Percentiles rank a stretch among this genome's conserved stretches.
phyloP scores from a whole-genome alignment of 106 monocot species.

The Dendrobium catenatum region DNA sequence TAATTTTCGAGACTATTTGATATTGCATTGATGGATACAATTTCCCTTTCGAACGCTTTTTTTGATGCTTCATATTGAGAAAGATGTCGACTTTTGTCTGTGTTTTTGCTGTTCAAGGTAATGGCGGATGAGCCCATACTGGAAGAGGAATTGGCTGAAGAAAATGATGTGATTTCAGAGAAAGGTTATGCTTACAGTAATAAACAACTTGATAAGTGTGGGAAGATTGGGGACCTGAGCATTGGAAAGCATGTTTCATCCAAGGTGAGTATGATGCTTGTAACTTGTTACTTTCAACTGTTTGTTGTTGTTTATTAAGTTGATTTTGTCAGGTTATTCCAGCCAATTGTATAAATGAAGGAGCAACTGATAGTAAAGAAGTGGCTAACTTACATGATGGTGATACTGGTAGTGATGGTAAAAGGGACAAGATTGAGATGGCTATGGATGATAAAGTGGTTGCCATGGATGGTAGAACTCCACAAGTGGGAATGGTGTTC shows the following conservation, averaged over 20 bases:
- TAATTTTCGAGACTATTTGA: neutral
- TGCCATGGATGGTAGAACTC: slow-evolving; percentile 26
- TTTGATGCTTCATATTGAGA: neutral
- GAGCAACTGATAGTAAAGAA: slow-evolving; percentile 4
- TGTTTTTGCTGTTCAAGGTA: slow-evolving; percentile 12
- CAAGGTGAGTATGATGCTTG: slow-evolving; percentile 14
- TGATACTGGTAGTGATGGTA: slow-evolving; percentile 1
- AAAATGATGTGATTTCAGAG: slow-evolving; percentile 8
- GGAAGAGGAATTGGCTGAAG: slow-evolving; percentile 12
- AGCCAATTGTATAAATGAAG: slow-evolving; percentile 4
- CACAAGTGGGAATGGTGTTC: slow-evolving; percentile 49
- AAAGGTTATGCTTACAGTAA: slow-evolving; percentile 3
- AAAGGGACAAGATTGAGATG: slow-evolving; percentile 11
- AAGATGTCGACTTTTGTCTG: neutral
- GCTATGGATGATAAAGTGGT: slow-evolving; percentile 1
- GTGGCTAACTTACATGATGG: neutral
- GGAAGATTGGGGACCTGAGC: slow-evolving; percentile 6
- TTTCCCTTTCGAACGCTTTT: neutral
- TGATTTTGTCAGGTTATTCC: slow-evolving; percentile 18
- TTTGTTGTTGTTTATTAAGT: neutral
- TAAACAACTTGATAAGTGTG: slow-evolving; percentile 11
- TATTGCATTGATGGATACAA: neutral
- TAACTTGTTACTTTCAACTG: neutral
- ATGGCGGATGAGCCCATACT: slow-evolving; percentile 16
- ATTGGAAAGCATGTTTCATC: slow-evolving; percentile 12